These are phyloP conservation scores for Penicillium sp. DNA, from an alignment of 2,329 filamentous ascomycete species.

Conservation along the genomic window DNA sequence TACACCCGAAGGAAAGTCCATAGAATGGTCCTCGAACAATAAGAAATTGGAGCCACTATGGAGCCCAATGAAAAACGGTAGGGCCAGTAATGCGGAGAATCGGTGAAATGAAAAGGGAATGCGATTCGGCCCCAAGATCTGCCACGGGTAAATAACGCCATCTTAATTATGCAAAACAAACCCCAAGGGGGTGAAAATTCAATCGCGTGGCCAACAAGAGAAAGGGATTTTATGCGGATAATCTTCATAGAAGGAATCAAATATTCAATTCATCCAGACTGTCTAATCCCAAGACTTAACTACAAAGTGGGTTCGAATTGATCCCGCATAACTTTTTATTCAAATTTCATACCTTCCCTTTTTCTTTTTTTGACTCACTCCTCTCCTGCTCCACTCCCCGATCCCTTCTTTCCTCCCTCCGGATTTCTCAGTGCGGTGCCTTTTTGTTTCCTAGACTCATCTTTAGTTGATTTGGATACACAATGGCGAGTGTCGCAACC, in stretches of 20 bases:
- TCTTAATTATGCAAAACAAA: not conserved
- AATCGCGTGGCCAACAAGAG: not conserved
- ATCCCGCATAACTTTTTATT: not conserved
- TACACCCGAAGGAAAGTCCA: not conserved
- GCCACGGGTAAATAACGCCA: constrained; percentile 20
- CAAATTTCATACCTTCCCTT: no score
- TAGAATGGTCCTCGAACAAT: not conserved
- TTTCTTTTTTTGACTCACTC: constrained; percentile 23
- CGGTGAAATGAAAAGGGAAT: not conserved
- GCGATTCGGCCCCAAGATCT: constrained; percentile 14
- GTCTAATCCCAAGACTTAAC: no score
- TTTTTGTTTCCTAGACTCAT: not conserved
- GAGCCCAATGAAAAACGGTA: not conserved
- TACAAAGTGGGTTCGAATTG: no score
- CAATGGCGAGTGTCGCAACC: constrained; percentile 58
- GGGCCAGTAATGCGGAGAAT: constrained; percentile 13
- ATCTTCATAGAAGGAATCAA: not conserved
- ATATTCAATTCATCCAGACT: not conserved
- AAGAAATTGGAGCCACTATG: not conserved
- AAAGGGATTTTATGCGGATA: not conserved
- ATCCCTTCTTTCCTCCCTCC: constrained; percentile 15
- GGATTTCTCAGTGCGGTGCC: constrained; percentile 9
- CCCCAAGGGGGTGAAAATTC: constrained; percentile 17
- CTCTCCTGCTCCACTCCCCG: constrained; percentile 23
- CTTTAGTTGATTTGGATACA: constrained; percentile 15